Conservation (phyloP, 2,329 filamentous ascomycete genomes). For the Penicillium occitanis region DNA sequence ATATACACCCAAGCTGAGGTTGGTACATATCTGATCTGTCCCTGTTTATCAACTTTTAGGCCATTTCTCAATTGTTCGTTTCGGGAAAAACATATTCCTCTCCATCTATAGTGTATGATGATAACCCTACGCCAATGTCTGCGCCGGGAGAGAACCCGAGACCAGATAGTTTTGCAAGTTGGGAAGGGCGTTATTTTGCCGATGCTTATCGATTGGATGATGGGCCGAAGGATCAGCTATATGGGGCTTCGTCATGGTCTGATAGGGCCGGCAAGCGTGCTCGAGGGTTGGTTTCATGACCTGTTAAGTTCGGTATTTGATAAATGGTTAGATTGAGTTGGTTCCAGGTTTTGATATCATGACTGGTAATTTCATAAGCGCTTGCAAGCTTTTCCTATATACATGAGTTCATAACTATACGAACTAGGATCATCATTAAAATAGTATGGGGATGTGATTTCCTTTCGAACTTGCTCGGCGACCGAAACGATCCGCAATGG, state of each 20-base stretch:
- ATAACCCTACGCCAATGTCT: background rate
- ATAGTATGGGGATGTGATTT: background rate
- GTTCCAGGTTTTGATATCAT: background rate
- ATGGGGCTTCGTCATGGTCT: background rate
- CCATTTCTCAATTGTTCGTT: constrained; percentile 2
- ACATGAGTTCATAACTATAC: background rate
- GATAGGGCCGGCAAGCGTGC: background rate
- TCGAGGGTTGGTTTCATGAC: background rate
- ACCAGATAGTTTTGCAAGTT: background rate
- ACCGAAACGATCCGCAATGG: background rate
- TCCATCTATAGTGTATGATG: background rate
- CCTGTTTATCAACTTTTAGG: background rate
- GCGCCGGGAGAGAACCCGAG: background rate
- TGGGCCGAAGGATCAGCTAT: background rate
- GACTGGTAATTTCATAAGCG: background rate
- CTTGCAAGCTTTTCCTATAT: background rate
- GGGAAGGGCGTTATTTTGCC: background rate
- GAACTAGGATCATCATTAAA: background rate
- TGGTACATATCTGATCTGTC: background rate
- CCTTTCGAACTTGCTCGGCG: background rate
- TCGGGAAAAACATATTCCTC: background rate
- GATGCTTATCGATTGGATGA: background rate
- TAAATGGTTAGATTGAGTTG: background rate
- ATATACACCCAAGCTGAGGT: background rate
- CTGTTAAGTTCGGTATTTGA: background rate